Percentiles rank a stretch among this genome's conserved stretches.
Evolutionary conservation across 192 early-diverging fungal genomes (phyloP).

Genomic region (Coemansia sp.): DNA sequence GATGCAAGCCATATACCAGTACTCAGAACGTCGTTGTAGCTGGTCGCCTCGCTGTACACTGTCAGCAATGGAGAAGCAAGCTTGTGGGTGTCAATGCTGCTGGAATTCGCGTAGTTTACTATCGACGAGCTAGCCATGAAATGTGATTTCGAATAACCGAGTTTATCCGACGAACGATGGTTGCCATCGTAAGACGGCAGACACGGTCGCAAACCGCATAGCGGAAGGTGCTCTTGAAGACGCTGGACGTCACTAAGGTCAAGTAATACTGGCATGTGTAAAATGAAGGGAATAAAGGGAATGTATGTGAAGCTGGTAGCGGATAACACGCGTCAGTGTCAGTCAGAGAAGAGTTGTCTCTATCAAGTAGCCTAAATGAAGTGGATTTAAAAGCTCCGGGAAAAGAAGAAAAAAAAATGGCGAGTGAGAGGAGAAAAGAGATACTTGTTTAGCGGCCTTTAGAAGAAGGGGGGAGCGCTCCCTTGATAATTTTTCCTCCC

Average conservation of each 20-base stretch:
- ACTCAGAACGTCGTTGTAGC: conserved; percentile 4
- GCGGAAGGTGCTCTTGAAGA: neutral
- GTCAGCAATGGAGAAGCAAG: neutral
- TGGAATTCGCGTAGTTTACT: neutral
- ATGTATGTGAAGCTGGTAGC: neutral
- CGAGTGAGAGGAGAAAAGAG: neutral
- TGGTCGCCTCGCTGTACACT: neutral
- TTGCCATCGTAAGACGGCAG: neutral
- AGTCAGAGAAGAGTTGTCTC: neutral
- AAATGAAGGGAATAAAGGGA: neutral
- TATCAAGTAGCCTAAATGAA: neutral
- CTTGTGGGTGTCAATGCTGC: neutral
- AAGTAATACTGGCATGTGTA: neutral
- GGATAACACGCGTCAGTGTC: neutral
- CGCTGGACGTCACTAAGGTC: neutral
- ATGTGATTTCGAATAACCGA: neutral
- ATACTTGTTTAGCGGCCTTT: neutral
- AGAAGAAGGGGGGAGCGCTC: neutral
- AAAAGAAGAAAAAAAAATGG: neutral
- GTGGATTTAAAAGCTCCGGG: neutral
- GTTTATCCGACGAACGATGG: neutral
- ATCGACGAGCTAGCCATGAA: neutral
- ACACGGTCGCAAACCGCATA: neutral
- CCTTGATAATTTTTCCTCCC: neutral
- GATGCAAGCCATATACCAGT: neutral